Conservation (phyloP, 495 filamentous ascomycete genomes). For the Saxophila tyrrhenica region DNA sequence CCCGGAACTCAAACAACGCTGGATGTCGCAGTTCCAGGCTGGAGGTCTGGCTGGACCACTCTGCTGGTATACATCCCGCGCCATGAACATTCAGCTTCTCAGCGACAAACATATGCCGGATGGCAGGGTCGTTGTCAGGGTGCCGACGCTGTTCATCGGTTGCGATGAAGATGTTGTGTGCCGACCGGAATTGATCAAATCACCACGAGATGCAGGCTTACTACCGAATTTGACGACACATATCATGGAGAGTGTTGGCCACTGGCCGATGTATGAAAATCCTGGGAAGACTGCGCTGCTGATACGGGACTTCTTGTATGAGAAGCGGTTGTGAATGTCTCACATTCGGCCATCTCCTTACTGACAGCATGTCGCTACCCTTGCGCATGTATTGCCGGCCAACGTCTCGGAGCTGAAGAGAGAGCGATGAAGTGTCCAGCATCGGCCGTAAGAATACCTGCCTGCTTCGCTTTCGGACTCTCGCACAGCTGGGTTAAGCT, state of each 20-base stretch:
- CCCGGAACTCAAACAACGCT: not conserved
- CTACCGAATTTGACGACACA: not conserved
- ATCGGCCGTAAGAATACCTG: too few species aligned
- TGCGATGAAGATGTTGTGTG: not conserved
- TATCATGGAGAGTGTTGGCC: not conserved
- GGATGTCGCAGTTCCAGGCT: not conserved
- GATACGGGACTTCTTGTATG: not conserved
- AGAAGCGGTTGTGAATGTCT: not conserved
- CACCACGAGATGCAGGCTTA: not conserved
- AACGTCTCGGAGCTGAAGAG: too few species aligned
- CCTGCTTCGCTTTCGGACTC: too few species aligned
- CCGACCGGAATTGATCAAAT: not conserved
- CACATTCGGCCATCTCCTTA: too few species aligned
- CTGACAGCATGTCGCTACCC: too few species aligned
- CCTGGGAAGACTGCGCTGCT: not conserved
- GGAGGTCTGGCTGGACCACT: not conserved
- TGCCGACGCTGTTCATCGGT: not conserved
- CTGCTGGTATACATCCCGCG: not conserved
- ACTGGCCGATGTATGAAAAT: not conserved
- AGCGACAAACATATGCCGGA: not conserved
- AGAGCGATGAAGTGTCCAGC: too few species aligned
- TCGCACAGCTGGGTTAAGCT: too few species aligned
- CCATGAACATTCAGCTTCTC: not conserved
- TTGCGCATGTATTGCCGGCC: too few species aligned
- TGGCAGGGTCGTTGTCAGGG: not conserved